phyloP scores from a whole-genome alignment of 208 protist genomes.

The Naegleria gruberi region DNA sequence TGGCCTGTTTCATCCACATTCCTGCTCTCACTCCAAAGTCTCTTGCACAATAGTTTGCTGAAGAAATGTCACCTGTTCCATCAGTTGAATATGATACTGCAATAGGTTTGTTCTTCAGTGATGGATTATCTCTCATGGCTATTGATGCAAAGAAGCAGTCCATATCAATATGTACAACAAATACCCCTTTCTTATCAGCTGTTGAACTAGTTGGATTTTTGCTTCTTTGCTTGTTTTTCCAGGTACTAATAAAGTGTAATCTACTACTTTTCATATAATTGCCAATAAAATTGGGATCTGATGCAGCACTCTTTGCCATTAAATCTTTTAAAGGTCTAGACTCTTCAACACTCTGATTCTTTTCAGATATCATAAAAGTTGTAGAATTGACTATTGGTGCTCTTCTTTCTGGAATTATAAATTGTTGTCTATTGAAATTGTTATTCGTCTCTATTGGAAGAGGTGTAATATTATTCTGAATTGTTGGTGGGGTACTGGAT shows the following conservation, averaged over 20 bases:
- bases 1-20: slow-evolving; percentile 75
- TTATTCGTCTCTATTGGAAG: neutral
- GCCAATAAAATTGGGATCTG: slow-evolving; percentile 36
- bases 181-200: neutral
- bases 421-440: too few relatives aligned
- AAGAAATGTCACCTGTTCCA: slow-evolving; percentile 60
- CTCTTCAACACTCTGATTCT: neutral
- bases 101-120: slow-evolving; percentile 60
- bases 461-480: neutral
- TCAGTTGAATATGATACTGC: slow-evolving; percentile 70
- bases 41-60: slow-evolving; percentile 79
- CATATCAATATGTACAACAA: slow-evolving; percentile 80
- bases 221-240: slow-evolving; percentile 65
- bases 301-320: neutral
- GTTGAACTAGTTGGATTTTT: slow-evolving; percentile 52
- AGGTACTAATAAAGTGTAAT: slow-evolving; percentile 84
- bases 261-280: slow-evolving; percentile 73
- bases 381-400: neutral
- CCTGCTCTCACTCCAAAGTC: slow-evolving; percentile 66
- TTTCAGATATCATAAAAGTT: neutral
- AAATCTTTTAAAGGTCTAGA: too few relatives aligned
- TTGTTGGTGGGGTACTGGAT: neutral
- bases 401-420: too few relatives aligned
- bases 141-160: slow-evolving; percentile 88
- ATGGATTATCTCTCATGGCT: slow-evolving; percentile 62